Percentiles rank a stretch among this genome's conserved stretches.
These are phyloP conservation scores for Alternaria arbusti DNA, from an alignment of 2,329 filamentous ascomycete genomes.

Conservation along the genomic window DNA sequence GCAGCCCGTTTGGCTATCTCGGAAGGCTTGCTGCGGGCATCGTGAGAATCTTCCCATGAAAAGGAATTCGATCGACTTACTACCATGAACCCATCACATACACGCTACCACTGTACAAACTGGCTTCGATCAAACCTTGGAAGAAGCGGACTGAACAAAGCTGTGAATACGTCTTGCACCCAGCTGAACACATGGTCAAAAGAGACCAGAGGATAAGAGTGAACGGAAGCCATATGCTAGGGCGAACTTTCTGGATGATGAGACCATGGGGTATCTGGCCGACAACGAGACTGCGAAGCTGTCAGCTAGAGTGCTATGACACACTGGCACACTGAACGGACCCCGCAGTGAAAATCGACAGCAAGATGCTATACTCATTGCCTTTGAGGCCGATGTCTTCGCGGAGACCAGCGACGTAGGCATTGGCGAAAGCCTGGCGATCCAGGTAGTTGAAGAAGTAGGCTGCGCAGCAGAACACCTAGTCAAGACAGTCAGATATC, in stretches of 20 bases:
- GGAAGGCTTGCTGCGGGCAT: conserved; percentile 19
- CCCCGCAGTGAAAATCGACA: conserved; percentile 33
- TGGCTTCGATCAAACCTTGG: conserved; percentile 29
- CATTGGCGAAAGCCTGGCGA: conserved; percentile 31
- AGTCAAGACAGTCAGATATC: not conserved
- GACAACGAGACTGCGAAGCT: conserved; percentile 18
- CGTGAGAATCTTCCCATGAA: not conserved
- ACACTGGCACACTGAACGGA: not conserved
- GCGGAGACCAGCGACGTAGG: conserved; percentile 32
- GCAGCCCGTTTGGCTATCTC: conserved; percentile 35
- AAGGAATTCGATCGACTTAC: conserved; percentile 18
- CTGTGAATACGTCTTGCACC: conserved; percentile 28
- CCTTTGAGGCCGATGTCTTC: conserved; percentile 32
- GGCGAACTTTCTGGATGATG: conserved; percentile 31
- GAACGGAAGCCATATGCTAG: conserved; percentile 31
- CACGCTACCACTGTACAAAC: conserved; percentile 28
- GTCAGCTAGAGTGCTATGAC: not conserved
- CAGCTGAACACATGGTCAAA: conserved; percentile 35
- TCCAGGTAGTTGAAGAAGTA: conserved; percentile 41
- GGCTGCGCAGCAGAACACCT: conserved; percentile 31
- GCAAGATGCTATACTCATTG: conserved; percentile 30
- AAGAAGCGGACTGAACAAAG: conserved; percentile 31
- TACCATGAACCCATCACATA: conserved; percentile 37
- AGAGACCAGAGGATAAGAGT: conserved; percentile 32
- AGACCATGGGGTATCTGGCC: conserved; percentile 31